Percentiles rank a stretch among this genome's conserved stretches.
These are phyloP conservation scores for Verbena officinalis DNA, from an alignment of 257 asterid species.

Conservation along the genomic window DNA sequence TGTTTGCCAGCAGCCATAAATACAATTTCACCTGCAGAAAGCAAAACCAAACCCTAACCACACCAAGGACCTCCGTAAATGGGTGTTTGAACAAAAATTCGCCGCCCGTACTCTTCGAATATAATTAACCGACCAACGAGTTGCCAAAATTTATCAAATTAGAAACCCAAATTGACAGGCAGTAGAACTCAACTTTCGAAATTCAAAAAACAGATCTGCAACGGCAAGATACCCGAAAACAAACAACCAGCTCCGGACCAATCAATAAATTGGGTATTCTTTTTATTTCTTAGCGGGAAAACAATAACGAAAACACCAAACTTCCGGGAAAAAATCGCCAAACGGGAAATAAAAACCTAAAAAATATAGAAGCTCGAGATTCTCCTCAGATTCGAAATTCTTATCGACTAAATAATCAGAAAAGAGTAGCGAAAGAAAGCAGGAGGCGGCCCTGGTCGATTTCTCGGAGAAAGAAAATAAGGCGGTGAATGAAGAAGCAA, in stretches of 20 bases:
- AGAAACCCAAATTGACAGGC: background rate
- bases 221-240: slow-evolving; percentile 16
- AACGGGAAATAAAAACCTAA: slow-evolving; percentile 33
- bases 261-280: background rate
- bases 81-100: slow-evolving; percentile 24
- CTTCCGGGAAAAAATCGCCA: slow-evolving; percentile 4
- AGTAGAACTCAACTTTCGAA: background rate
- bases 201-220: slow-evolving; percentile 34
- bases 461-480: slow-evolving; percentile 19
- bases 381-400: slow-evolving; percentile 14
- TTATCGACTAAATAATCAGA: slow-evolving; percentile 28
- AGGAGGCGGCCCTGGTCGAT: slow-evolving; percentile 30
- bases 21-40: slow-evolving; percentile 7
- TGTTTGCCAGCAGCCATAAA: slow-evolving; percentile 83
- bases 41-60: slow-evolving; percentile 30
- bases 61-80: slow-evolving; percentile 19
- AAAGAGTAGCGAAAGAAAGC: slow-evolving; percentile 19
- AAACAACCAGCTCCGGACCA: background rate
- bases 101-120: background rate
- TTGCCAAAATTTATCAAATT: background rate
- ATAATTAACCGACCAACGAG: slow-evolving; percentile 13
- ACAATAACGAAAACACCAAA: background rate
- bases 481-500: slow-evolving; percentile 26
- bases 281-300: background rate
- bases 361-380: background rate